Evolutionary conservation across 208 protist genomes (phyloP).

Genomic region (Paratrypanosoma confusum): DNA sequence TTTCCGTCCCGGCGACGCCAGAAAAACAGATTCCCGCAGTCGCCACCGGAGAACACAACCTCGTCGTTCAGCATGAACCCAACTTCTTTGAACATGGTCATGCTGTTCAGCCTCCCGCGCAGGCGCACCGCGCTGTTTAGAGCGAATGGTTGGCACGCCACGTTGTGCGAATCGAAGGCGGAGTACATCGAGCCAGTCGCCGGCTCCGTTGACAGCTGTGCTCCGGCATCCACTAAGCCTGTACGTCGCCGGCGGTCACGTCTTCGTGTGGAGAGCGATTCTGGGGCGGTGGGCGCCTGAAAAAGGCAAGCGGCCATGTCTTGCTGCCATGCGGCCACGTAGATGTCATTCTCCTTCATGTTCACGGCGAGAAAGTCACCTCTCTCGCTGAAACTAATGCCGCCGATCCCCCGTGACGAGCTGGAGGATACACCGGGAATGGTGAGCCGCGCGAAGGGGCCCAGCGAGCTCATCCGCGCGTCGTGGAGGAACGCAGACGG

Average conservation of each 20-base stretch:
- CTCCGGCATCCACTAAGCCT: neutral
- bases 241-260: too few species aligned
- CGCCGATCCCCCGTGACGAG: constrained; percentile 15
- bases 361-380: constrained; percentile 36
- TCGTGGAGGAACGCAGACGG: constrained; percentile 36
- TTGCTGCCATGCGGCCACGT: constrained; percentile 22
- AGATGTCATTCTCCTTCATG: constrained; percentile 24
- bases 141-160: neutral
- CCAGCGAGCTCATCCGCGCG: constrained; percentile 24
- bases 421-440: constrained; percentile 1
- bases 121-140: constrained; percentile 4
- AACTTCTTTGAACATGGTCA: constrained; percentile 50
- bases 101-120: constrained; percentile 17
- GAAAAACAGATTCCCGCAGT: constrained; percentile 33
- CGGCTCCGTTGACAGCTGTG: neutral
- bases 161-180: constrained; percentile 5
- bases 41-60: constrained; percentile 36
- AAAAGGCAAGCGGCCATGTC: too few species aligned
- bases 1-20: constrained; percentile 20
- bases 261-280: too few species aligned
- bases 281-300: too few species aligned
- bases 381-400: constrained; percentile 26
- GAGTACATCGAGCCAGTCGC: neutral
- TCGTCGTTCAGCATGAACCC: constrained; percentile 37
- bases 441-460: constrained; percentile 18